Evolutionary conservation across 1,284 basidiomycete genomes (phyloP), one percentile per base, ranked within the genome.

Genomic region (Microbotryum violaceum): DNA sequence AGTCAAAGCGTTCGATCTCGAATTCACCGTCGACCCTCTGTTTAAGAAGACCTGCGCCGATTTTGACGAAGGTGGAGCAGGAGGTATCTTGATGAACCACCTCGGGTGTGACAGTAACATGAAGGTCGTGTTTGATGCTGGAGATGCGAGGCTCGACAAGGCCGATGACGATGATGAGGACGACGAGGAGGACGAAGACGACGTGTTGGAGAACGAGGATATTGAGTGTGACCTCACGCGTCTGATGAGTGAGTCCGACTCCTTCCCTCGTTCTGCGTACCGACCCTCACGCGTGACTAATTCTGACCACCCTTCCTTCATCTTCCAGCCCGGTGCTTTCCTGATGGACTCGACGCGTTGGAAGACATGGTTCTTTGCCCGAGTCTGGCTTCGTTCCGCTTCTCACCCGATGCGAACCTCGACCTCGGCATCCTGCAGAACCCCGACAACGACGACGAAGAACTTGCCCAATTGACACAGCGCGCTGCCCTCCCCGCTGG

Each of bases 21-120:
- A 97, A 74, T 97, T 97, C 77, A 88, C 85, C 50, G 91, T 97
- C 47, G 94, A 98, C 74, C 96, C 94, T 2, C 79, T 98, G 33
- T 98, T 98, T 80, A 89, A 86, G 77, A 98, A 98, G 80, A 98
- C 96, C 0, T 92, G 87, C 67, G 96, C 91, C 23, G 96, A 98
- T 74, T 98, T 98, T 74, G 94, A 98, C 75, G 96, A 98, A 75
- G 96, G 94, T 49, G 94, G 94, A 57, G 94, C 94, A 0, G 88
- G 91, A 65, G 94, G 94, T 9, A 75, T 96, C 56, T 78, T 96
- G 47, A 92, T 94, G 90, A 96, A 96, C 73, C 91, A 94, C 72
- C 77, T 79, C 65, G 76, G 75, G 63, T 76, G 79, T 48, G 91
- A 96, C 66, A 86, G 88, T 5, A 84, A 83, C 45, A 82, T 96